Base-by-base conservation (phyloP, 306 rosid genomes). In the Sindora glabra region DNA sequence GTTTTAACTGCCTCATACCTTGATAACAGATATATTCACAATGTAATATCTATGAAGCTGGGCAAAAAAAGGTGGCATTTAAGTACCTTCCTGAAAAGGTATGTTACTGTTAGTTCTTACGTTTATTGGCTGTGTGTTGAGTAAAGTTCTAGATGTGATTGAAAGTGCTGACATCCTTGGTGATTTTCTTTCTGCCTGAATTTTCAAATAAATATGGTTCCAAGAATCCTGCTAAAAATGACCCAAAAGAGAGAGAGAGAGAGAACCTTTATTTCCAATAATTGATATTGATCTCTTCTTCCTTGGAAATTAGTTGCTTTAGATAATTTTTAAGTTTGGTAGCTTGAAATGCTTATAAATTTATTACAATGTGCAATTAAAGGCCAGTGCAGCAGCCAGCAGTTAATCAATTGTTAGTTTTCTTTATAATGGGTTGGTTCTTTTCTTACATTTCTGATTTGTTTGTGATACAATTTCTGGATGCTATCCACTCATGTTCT, bases 1-100 rank as follows among this genome's bases (percentile, higher is more conserved):
- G 54, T 36, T 16, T 68, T 16, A 25, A 55, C 10, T 44, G 66
- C 23, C 16, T 32, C 62, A 5, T 68, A 12, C 62, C 49, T 58
- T 54, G 58, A 9, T 48, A 11, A 38, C 85, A 94, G 99, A 86
- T 94, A 74, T 82, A 74, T 74, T 94, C 97, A 12, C 89, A 94
- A 56, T 81, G 86, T 75, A 94, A 89, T 77, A 86, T 94, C 63
- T 94, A 94, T 48, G 97, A 94, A 77, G 97, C 99, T 0, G 97
- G 99, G n/a, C 94, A 86, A 48, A 94, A 94, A 76, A 89, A 82
- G 64, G 46, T 94, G 37, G 94, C 89, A 5, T 89, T 89, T 60
- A 89, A 89, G 74, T 94, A 89, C 71, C 82, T 82, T 34, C 56
- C 81, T 3, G 99, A 89, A 63, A 89, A 89, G 95, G 95, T 89